phyloP scores from a whole-genome alignment of 2,329 filamentous ascomycete genomes.

The Aspergillus tamarii region DNA sequence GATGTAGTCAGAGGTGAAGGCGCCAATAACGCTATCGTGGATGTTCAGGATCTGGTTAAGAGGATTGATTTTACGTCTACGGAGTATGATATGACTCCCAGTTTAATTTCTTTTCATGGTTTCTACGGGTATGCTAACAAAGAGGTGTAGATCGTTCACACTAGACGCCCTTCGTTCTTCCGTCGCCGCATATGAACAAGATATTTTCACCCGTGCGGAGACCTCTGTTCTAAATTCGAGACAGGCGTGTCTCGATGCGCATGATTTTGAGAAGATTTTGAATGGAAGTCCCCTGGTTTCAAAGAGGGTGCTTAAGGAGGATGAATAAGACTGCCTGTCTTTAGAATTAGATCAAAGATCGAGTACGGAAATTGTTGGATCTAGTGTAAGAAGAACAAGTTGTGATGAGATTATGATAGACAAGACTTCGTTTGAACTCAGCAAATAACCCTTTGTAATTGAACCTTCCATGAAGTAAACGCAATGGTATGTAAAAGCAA shows the following conservation, averaged over 20 bases:
- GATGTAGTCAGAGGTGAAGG: slow-evolving; percentile 60
- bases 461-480: background rate
- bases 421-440: no score
- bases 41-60: slow-evolving; percentile 52
- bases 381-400: background rate
- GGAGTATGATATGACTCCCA: background rate
- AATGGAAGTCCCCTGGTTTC: background rate
- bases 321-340: background rate
- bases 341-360: background rate
- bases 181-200: slow-evolving; percentile 47
- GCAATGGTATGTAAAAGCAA: background rate
- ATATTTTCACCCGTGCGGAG: slow-evolving; percentile 48
- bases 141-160: slow-evolving; percentile 15
- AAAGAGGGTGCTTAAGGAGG: background rate
- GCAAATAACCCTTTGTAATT: background rate
- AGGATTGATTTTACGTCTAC: slow-evolving; percentile 24
- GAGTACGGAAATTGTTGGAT: no score
- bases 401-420: background rate
- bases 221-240: slow-evolving; percentile 56
- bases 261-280: background rate
- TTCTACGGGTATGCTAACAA: background rate
- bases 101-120: background rate
- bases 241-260: slow-evolving; percentile 49
- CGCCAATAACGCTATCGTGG: slow-evolving; percentile 60
- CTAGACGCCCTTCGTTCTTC: slow-evolving; percentile 12